Evolutionary conservation across 345 rosid species (phyloP).

Genomic region (Dovyalis caffra): DNA sequence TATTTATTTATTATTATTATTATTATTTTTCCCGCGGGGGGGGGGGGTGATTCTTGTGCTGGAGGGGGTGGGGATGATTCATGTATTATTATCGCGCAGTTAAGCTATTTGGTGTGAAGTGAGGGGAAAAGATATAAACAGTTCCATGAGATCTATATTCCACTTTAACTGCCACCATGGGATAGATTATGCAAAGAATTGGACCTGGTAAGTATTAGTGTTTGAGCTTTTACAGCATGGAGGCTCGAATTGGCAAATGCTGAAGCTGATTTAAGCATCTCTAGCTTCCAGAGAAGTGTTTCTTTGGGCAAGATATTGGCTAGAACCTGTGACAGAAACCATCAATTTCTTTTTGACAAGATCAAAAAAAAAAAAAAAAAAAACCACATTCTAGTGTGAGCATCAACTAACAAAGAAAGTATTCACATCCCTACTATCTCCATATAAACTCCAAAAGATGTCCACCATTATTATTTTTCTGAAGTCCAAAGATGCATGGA

Average conservation of each 20-base stretch:
- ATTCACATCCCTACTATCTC: too few species aligned
- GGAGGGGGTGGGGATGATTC: too few species aligned
- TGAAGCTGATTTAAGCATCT: constrained; percentile 57
- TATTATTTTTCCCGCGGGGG: too few species aligned
- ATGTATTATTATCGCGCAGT: too few species aligned
- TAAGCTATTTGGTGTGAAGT: neutral
- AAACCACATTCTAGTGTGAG: neutral
- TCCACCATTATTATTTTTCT: too few species aligned
- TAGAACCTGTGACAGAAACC: constrained; percentile 47
- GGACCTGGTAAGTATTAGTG: constrained; percentile 59
- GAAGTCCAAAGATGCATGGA: too few species aligned
- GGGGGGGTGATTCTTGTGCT: too few species aligned
- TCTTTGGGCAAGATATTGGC: constrained; percentile 53
- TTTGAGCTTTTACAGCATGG: constrained; percentile 61
- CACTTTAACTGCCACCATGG: neutral
- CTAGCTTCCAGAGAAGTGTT: constrained; percentile 76
- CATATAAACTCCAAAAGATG: too few species aligned
- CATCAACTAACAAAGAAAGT: neutral
- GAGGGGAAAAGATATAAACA: neutral
- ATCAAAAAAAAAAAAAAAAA: too few species aligned
- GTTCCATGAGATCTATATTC: neutral
- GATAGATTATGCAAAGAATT: neutral
- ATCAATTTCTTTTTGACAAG: constrained; percentile 18
- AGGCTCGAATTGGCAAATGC: constrained; percentile 60
- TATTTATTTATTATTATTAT: too few species aligned